phyloP scores from a whole-genome alignment of 768 basidiomycete genomes.

The Baorangia bicolor region DNA sequence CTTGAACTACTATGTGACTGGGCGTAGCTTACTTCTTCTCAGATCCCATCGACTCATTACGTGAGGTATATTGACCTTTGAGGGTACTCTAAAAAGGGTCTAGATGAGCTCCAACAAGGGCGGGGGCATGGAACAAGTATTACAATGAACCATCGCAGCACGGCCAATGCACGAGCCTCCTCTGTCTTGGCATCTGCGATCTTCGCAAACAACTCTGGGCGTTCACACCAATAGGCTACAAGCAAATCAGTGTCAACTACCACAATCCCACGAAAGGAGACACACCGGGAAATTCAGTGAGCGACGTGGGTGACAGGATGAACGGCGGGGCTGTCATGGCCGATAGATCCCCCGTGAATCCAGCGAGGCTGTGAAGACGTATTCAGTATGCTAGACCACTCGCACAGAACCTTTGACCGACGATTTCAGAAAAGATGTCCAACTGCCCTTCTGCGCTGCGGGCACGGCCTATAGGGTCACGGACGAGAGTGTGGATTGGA shows the following conservation, averaged over 20 bases:
- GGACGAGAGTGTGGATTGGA: conserved; percentile 18
- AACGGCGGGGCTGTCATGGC: conserved; percentile 85
- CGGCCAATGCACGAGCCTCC: conserved; percentile 72
- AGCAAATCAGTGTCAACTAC: conserved; percentile 3
- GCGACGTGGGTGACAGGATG: conserved; percentile 86
- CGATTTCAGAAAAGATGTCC: conserved; percentile 92
- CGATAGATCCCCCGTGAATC: conserved; percentile 85
- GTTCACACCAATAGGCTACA: conserved; percentile 95
- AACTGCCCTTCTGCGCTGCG: conserved; percentile 78
- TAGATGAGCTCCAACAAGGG: conserved; percentile 1
- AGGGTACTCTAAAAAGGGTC: conserved; percentile 66
- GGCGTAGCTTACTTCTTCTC: conserved; percentile 82
- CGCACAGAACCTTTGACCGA: conserved; percentile 38
- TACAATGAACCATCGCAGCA: conserved; percentile 96
- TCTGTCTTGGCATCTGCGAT: conserved; percentile 76
- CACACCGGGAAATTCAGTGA: conserved; percentile 89
- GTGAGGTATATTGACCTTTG: conserved; percentile 92
- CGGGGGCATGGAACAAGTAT: neutral
- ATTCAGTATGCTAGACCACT: conserved; percentile 1
- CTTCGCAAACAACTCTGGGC: conserved; percentile 82
- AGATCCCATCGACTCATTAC: conserved; percentile 93
- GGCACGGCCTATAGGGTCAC: conserved; percentile 62
- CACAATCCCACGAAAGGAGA: neutral
- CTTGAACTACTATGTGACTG: neutral
- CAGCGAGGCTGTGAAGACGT: conserved; percentile 62